phyloP scores from a whole-genome alignment of 2,329 filamentous ascomycete species.

The Cephalotrichum gorgonifer region DNA sequence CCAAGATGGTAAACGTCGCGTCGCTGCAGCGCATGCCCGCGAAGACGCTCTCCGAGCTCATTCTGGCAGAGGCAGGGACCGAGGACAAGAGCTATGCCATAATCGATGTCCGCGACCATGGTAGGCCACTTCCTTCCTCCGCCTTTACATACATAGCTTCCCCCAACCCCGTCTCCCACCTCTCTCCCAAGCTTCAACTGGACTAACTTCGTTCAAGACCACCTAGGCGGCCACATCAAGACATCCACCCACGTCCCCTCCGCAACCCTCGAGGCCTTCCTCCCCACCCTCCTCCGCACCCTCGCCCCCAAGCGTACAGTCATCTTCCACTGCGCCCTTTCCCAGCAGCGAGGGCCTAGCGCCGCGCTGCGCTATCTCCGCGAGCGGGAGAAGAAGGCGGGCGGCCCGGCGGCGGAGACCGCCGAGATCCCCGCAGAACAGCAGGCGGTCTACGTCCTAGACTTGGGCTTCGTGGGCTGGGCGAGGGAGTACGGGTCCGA shows the following conservation, averaged over 20 bases:
- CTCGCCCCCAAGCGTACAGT: constrained; percentile 71
- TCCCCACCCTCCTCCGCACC: constrained; percentile 73
- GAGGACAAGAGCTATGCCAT: constrained; percentile 50
- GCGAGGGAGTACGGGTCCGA: constrained; percentile 76
- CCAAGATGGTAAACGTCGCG: constrained; percentile 43
- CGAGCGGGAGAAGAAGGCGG: constrained; percentile 30
- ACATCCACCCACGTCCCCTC: constrained; percentile 68
- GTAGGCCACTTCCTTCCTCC: constrained; percentile 26
- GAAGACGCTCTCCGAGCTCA: constrained; percentile 54
- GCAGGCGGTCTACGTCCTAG: constrained; percentile 73
- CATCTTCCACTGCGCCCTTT: constrained; percentile 89
- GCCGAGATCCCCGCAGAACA: constrained; percentile 4
- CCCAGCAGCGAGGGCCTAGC: constrained; percentile 78
- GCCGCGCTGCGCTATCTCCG: constrained; percentile 73
- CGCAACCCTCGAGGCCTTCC: constrained; percentile 58
- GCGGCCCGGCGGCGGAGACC: constrained; percentile 10
- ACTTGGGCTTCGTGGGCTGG: constrained; percentile 81
- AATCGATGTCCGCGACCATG: constrained; percentile 81
- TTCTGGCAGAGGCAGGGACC: constrained; percentile 35
- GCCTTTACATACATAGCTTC: background rate
- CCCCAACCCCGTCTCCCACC: background rate
- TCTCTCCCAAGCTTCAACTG: background rate
- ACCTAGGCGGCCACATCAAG: constrained; percentile 82
- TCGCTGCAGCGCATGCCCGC: constrained; percentile 58
- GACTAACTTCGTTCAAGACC: constrained; percentile 41